Evolutionary conservation across 345 rosid genomes (phyloP).

Genomic region (Salix koriyanagi): DNA sequence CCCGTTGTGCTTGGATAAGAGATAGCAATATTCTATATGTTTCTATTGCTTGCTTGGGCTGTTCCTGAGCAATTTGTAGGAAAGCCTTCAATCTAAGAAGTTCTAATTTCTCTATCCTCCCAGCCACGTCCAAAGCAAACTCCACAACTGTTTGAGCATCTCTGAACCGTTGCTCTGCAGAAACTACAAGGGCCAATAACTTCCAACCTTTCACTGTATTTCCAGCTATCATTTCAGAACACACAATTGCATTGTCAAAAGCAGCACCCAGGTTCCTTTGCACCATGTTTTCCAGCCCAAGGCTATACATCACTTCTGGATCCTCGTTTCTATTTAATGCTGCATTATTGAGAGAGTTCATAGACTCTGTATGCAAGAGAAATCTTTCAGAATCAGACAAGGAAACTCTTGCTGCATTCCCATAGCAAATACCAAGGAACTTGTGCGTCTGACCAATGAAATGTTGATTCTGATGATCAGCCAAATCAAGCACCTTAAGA

Average conservation of each 20-base stretch:
- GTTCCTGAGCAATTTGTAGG: slow-evolving; percentile 77
- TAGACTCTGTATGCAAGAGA: slow-evolving; percentile 52
- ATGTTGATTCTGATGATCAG: slow-evolving; percentile 40
- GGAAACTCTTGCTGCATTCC: slow-evolving; percentile 71
- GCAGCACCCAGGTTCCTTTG: slow-evolving; percentile 82
- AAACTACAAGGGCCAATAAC: slow-evolving; percentile 61
- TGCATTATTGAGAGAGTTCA: slow-evolving; percentile 57
- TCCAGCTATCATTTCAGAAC: slow-evolving; percentile 49
- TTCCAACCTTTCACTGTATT: slow-evolving; percentile 69
- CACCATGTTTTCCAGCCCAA: slow-evolving; percentile 70
- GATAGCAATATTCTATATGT: slow-evolving; percentile 76
- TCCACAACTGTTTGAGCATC: slow-evolving; percentile 75
- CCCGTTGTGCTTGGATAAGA: slow-evolving; percentile 67
- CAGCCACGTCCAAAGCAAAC: slow-evolving; percentile 73
- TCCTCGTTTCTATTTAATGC: slow-evolving; percentile 42
- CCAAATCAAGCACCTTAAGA: slow-evolving; percentile 41
- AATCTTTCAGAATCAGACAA: slow-evolving; percentile 65
- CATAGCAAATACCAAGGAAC: slow-evolving; percentile 82
- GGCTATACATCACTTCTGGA: slow-evolving; percentile 52
- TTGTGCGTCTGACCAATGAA: slow-evolving; percentile 54
- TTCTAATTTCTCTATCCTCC: slow-evolving; percentile 55
- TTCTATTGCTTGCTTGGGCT: slow-evolving; percentile 81
- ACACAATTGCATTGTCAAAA: slow-evolving; percentile 56
- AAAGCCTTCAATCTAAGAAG: slow-evolving; percentile 75
- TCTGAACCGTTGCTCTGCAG: slow-evolving; percentile 61